Conservation (phyloP, 169 alveolate genomes). For the Perkinsus chesapeaki region DNA sequence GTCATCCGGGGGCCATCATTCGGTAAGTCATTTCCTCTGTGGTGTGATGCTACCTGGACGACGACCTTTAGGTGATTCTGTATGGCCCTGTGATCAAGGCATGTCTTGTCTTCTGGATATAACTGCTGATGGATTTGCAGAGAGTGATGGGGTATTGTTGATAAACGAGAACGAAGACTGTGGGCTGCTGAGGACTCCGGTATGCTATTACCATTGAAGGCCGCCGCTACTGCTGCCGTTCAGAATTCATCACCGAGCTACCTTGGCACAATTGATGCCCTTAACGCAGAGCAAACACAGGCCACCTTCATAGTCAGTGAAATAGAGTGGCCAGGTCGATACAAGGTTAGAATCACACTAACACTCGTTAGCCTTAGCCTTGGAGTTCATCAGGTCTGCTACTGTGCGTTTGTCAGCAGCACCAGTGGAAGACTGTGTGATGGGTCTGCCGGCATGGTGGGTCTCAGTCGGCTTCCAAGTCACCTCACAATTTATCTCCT, state of each 20-base stretch:
- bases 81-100: not conserved
- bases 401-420: not conserved
- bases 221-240: not conserved
- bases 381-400: not conserved
- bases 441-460: not conserved
- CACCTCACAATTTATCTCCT: no score
- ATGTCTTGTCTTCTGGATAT: not conserved
- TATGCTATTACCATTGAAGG: not conserved
- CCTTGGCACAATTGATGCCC: not conserved
- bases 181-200: not conserved
- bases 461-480: no score
- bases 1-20: not conserved
- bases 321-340: not conserved
- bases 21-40: not conserved
- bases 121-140: not conserved
- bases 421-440: not conserved
- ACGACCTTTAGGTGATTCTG: not conserved
- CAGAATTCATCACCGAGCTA: not conserved
- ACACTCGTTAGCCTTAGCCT: not conserved
- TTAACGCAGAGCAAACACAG: not conserved
- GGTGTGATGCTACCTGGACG: not conserved
- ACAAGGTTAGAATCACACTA: not conserved
- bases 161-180: not conserved
- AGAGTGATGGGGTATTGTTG: not conserved
- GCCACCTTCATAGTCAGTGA: not conserved